These are phyloP conservation scores for Rhizophora mangle DNA, from an alignment of 345 rosid genomes.

Conservation along the genomic window DNA sequence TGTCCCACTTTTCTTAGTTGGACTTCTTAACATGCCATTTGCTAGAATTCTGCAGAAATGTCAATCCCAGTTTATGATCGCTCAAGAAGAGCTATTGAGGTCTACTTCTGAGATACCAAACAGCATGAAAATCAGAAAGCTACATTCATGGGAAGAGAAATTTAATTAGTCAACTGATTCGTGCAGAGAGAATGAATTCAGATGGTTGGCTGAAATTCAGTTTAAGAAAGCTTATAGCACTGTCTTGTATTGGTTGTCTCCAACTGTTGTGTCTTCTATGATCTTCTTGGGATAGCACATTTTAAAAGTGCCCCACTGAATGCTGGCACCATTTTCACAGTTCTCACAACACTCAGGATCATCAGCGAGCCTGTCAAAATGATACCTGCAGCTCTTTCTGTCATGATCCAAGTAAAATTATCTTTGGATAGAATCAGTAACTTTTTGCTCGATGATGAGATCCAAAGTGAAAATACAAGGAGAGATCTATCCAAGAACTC, in stretches of 20 bases:
- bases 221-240: constrained; percentile 27
- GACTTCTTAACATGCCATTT: constrained; percentile 53
- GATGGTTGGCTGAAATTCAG: constrained; percentile 48
- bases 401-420: too few relatives aligned
- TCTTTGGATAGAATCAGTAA: too few relatives aligned
- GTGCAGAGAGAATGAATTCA: constrained; percentile 40
- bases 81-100: constrained; percentile 58
- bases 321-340: too few relatives aligned
- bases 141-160: constrained; percentile 77
- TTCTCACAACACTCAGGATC: too few relatives aligned
- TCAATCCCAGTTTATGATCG: constrained; percentile 50
- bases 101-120: constrained; percentile 59
- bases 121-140: constrained; percentile 74
- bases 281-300: too few relatives aligned
- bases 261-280: constrained; percentile 46
- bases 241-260: constrained; percentile 49
- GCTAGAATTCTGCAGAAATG: constrained; percentile 44
- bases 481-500: too few relatives aligned
- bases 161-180: constrained; percentile 40
- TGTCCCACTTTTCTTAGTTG: constrained; percentile 38
- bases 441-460: too few relatives aligned
- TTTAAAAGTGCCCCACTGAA: too few relatives aligned
- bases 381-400: too few relatives aligned
- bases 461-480: too few relatives aligned
- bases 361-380: too few relatives aligned